phyloP scores from a whole-genome alignment of 139 green algal species.

The Mychonastes homosphaera region DNA sequence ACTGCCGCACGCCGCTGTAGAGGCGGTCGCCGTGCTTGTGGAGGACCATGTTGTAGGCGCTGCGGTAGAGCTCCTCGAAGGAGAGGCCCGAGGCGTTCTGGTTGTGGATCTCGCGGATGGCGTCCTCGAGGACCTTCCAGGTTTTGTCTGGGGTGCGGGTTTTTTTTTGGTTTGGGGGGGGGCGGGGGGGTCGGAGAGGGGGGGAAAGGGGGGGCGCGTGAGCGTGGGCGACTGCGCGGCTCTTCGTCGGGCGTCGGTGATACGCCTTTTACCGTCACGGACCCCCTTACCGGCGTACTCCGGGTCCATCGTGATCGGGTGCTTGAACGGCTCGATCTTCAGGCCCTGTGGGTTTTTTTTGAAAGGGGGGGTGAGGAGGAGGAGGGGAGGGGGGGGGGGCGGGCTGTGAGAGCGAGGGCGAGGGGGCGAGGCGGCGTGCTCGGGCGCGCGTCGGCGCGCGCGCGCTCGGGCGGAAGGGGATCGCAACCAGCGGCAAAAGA shows the following conservation, averaged over 20 bases:
- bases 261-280: too few species aligned
- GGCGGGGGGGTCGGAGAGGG: too few species aligned
- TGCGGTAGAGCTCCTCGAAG: slow-evolving; percentile 98
- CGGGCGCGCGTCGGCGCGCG: background rate
- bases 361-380: background rate
- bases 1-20: slow-evolving; percentile 75
- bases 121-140: slow-evolving; percentile 87
- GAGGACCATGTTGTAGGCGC: slow-evolving; percentile 99
- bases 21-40: slow-evolving; percentile 90
- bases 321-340: slow-evolving; percentile 35
- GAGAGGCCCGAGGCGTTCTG: slow-evolving; percentile 88
- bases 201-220: too few species aligned
- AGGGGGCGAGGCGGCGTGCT: background rate
- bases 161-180: too few species aligned
- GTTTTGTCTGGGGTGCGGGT: slow-evolving; percentile 85
- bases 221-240: too few species aligned
- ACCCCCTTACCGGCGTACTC: slow-evolving; percentile 63
- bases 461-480: background rate
- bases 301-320: slow-evolving; percentile 80
- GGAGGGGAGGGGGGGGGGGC: background rate
- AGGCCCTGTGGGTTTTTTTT: slow-evolving; percentile 1
- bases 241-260: too few species aligned
- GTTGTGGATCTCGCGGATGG: slow-evolving; percentile 94
- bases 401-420: background rate
- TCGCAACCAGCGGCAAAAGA: background rate